phyloP scores from a whole-genome alignment of 2,329 filamentous ascomycete genomes.

The Diaporthe humulicola region DNA sequence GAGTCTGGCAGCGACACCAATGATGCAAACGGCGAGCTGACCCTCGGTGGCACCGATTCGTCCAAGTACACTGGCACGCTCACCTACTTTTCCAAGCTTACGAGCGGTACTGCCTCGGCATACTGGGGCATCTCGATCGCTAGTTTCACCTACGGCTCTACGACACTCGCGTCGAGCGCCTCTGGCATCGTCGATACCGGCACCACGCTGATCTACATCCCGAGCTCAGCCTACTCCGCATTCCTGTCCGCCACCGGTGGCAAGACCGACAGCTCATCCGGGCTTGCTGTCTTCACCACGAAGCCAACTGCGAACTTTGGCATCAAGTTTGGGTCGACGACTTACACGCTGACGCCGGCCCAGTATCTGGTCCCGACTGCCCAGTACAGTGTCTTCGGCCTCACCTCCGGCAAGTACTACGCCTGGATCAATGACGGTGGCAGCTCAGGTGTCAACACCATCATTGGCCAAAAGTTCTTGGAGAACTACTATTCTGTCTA shows the following conservation, averaged over 20 bases:
- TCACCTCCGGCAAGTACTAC: constrained; percentile 46
- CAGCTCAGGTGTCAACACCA: constrained; percentile 45
- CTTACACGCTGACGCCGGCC: constrained; percentile 46
- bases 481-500: constrained; percentile 49
- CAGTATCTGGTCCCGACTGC: constrained; percentile 47
- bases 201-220: constrained; percentile 47
- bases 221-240: constrained; percentile 45
- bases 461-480: constrained; percentile 49
- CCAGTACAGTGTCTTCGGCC: constrained; percentile 44
- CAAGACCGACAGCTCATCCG: constrained; percentile 44
- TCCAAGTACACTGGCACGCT: constrained; percentile 42
- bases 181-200: constrained; percentile 46
- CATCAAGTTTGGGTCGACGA: constrained; percentile 46
- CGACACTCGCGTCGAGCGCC: constrained; percentile 38
- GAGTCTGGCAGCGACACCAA: constrained; percentile 45
- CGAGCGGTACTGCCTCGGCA: constrained; percentile 35
- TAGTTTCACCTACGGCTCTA: constrained; percentile 44
- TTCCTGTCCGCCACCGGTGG: constrained; percentile 47
- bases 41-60: constrained; percentile 44
- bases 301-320: constrained; percentile 47
- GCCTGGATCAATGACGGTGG: constrained; percentile 47
- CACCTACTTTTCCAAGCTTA: constrained; percentile 42
- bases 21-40: constrained; percentile 45
- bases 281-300: constrained; percentile 44
- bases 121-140: constrained; percentile 46